Percentiles rank a stretch among this genome's conserved stretches.
Evolutionary conservation across 371 early-diverging fungal genomes (phyloP).

Genomic region (Fennellomyces sp.): DNA sequence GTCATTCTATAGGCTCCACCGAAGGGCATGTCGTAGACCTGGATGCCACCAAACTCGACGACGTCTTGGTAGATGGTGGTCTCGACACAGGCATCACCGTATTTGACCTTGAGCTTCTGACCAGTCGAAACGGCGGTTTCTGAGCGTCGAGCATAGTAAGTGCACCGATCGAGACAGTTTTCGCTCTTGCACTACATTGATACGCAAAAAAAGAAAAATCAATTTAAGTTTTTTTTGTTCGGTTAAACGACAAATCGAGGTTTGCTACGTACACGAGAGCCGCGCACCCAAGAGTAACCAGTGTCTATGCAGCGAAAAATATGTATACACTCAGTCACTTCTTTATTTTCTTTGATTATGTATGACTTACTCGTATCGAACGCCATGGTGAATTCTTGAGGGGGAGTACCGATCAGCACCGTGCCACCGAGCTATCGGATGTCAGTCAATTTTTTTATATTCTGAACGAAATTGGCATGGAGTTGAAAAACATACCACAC

Average conservation of each 20-base stretch:
- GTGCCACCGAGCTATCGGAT: conserved; percentile 42
- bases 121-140: conserved; percentile 28
- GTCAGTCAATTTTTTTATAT: not conserved
- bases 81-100: conserved; percentile 45
- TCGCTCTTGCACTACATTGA: conserved; percentile 12
- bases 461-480: too few relatives aligned
- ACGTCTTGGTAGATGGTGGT: conserved; percentile 43
- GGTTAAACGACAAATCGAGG: not conserved
- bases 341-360: too few relatives aligned
- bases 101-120: conserved; percentile 42
- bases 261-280: conserved; percentile 30
- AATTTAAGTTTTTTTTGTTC: not conserved
- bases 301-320: conserved; percentile 14
- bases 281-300: conserved; percentile 53
- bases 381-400: conserved; percentile 47
- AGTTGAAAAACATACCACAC: conserved; percentile 12
- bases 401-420: conserved; percentile 42
- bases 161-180: conserved; percentile 35
- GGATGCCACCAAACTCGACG: conserved; percentile 39
- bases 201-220: not conserved
- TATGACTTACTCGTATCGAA: conserved; percentile 47
- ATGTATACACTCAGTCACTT: conserved; percentile 16
- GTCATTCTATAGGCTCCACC: conserved; percentile 51
- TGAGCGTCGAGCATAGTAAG: conserved; percentile 42
- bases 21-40: conserved; percentile 39